Evolutionary conservation across 1,284 basidiomycete species (phyloP).

Genomic region (Anthracocystis walkeri): DNA sequence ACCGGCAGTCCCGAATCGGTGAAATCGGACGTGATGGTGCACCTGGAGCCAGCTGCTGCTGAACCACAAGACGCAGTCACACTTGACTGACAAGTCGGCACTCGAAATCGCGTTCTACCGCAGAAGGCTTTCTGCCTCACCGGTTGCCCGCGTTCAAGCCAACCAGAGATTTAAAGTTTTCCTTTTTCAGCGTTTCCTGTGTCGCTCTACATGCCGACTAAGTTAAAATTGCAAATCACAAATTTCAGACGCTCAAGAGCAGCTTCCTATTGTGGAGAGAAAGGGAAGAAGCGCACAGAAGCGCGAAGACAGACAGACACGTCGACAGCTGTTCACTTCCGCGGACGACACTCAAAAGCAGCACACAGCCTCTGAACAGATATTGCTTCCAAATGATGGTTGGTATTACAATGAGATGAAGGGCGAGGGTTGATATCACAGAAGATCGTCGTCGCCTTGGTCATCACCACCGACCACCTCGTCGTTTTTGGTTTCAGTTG

Average conservation of each 20-base stretch:
- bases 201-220: background rate
- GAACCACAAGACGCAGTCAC: background rate
- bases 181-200: background rate
- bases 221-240: too few species aligned
- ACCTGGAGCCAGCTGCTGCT: background rate
- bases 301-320: constrained; percentile 3
- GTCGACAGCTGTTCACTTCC: constrained; percentile 3
- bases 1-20: background rate
- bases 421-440: constrained; percentile 13
- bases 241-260: background rate
- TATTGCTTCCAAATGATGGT: background rate
- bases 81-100: too few species aligned
- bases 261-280: background rate
- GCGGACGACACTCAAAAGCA: background rate
- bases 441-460: constrained; percentile 68
- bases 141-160: background rate
- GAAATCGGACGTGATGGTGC: background rate
- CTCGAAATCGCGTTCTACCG: too few species aligned
- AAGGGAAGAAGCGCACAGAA: constrained; percentile 3
- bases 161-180: constrained; percentile 2
- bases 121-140: background rate
- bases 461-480: constrained; percentile 59
- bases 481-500: constrained; percentile 58
- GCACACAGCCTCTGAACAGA: background rate
- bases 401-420: background rate